Percentiles rank a stretch among this genome's conserved stretches.
These are phyloP conservation scores for Suillus plorans DNA, from an alignment of 768 basidiomycete genomes.

Conservation along the genomic window DNA sequence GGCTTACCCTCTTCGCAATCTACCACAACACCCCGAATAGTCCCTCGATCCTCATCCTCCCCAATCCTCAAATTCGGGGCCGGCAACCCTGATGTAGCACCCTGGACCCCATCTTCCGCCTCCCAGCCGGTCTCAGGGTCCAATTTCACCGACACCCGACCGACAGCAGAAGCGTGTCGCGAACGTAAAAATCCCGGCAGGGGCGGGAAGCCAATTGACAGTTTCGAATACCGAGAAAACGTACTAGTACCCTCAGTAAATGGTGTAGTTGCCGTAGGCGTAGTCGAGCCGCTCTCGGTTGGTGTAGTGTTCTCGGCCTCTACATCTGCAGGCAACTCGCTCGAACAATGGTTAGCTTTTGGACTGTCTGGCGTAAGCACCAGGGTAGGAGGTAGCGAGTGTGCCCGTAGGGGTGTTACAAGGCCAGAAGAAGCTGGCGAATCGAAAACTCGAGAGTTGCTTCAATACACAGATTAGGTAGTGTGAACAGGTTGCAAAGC, in stretches of 20 bases:
- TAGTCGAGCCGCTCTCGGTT: constrained; percentile 54
- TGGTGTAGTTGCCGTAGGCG: constrained; percentile 45
- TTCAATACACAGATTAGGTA: constrained; percentile 16
- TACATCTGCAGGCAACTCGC: constrained; percentile 21
- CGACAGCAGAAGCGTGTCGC: constrained; percentile 52
- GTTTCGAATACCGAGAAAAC: constrained; percentile 39
- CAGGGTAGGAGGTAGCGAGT: constrained; percentile 14
- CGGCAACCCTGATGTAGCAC: neutral
- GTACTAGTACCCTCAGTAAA: constrained; percentile 32
- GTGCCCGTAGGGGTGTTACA: constrained; percentile 21
- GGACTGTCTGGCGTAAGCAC: constrained; percentile 25
- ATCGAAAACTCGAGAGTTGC: constrained; percentile 19
- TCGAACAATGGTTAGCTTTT: constrained; percentile 22
- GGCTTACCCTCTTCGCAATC: constrained; percentile 14
- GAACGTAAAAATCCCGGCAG: constrained; percentile 63
- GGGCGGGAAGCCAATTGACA: constrained; percentile 55
- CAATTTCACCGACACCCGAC: constrained; percentile 23
- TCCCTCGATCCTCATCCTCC: constrained; percentile 43
- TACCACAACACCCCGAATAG: constrained; percentile 32
- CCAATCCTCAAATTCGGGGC: neutral
- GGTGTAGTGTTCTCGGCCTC: constrained; percentile 38
- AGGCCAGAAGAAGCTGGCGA: constrained; percentile 23
- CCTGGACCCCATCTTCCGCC: constrained; percentile 15
- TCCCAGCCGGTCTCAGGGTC: constrained; percentile 21
- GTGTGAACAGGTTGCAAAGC: constrained; percentile 4